Evolutionary conservation across 1,284 basidiomycete species (phyloP).

Genomic region (Anthracocystis panici-leucophaei): DNA sequence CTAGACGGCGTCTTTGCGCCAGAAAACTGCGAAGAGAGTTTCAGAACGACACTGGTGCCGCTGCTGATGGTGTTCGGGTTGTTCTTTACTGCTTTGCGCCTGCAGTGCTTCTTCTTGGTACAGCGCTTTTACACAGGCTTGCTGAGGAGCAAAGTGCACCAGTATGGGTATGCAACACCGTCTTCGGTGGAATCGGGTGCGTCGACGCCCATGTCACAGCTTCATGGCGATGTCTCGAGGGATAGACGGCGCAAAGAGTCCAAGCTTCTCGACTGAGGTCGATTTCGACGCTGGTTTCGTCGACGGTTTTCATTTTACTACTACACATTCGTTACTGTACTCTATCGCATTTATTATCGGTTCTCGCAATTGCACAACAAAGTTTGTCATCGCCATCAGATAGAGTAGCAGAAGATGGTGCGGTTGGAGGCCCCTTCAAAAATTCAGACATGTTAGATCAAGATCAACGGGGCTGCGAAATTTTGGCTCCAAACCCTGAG

Average conservation of each 20-base stretch:
- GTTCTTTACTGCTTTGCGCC: conserved; percentile 40
- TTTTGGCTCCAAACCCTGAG: too few species aligned
- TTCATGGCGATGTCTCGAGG: conserved; percentile 1
- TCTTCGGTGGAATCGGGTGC: conserved; percentile 12
- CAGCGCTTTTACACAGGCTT: conserved; percentile 36
- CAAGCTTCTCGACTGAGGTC: conserved; percentile 34
- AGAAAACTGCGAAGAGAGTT: conserved; percentile 57
- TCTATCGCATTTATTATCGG: background rate
- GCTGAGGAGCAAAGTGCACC: conserved; percentile 32
- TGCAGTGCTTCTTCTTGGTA: conserved; percentile 53
- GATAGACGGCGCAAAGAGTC: conserved; percentile 34
- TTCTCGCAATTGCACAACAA: background rate
- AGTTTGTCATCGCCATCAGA: background rate
- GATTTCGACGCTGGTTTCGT: conserved; percentile 26
- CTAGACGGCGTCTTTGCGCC: conserved; percentile 48
- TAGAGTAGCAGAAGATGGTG: background rate
- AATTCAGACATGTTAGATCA: background rate
- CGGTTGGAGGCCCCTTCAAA: background rate
- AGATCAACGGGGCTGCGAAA: background rate
- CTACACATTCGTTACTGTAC: conserved; percentile 3
- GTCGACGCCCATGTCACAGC: conserved; percentile 28
- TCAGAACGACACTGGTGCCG: conserved; percentile 45
- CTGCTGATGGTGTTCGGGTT: conserved; percentile 45
- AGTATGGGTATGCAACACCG: conserved; percentile 29
- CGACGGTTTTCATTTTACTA: background rate